Evolutionary conservation across 805 yeast species (phyloP), one percentile per base, ranked within the genome.

Genomic region (Pichia californica): DNA sequence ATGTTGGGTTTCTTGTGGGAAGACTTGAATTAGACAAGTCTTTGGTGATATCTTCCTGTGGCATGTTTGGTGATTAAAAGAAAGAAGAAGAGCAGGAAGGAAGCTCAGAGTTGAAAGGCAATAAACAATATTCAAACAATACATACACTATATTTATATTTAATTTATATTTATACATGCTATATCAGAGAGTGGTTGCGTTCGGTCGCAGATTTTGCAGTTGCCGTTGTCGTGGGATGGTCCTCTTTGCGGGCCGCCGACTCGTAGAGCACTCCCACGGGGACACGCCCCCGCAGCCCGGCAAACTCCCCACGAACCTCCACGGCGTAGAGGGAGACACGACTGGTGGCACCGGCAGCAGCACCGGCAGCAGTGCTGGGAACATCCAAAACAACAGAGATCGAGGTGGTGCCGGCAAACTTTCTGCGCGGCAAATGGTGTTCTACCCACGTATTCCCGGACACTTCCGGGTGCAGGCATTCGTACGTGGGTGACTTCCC

Each of bases 231-330:
- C 31, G 23, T 16, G 20, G 31, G 33, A 61, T 91, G 97, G 58
- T 89, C 97, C 1, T 82, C 77, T 0, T 96, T 96, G 59, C 89
- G 89, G 3, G 97, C 93, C 0, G 96, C 94, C 43, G 88, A 76
- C 63, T 91, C 98, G 61, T 89, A 91, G 18, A 85, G 57, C 0
- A 95, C 71, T 14, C 83, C 71, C 15, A 87, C 76, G 0, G 96
- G 95, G 15, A 11, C 19, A 6, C 18, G n/a, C 3, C 19, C 11
- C 5, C 18, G 18, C 3, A 21, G 33, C 18, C 32, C 76, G 6
- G 75, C 68, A 46, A 62, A 73, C 50, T 78, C 83, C 1, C 98
- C 98, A 36, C 96, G 68, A 21, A 91, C 61, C 45, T 94, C 97
- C 35, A 89, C 63, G 52, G 79, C 83, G 52, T 80, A 80, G 2